Evolutionary conservation across 495 filamentous ascomycete species (phyloP).

Genomic region (Talaromyces thailandensis): DNA sequence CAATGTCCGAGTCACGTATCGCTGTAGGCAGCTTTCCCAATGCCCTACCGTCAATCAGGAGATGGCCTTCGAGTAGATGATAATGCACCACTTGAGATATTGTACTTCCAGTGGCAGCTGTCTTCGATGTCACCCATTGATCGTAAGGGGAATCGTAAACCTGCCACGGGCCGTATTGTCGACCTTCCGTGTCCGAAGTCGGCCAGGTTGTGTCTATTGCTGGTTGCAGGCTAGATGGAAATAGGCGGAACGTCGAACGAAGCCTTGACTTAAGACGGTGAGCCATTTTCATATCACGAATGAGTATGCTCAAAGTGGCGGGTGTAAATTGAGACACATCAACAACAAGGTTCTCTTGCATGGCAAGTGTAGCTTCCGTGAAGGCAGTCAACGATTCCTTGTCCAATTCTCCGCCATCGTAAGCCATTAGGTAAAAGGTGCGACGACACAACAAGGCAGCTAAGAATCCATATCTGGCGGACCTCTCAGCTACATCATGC

Average conservation of each 20-base stretch:
- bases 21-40: slow-evolving; percentile 39
- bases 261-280: slow-evolving; percentile 25
- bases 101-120: slow-evolving; percentile 7
- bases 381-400: slow-evolving; percentile 17
- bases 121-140: slow-evolving; percentile 19
- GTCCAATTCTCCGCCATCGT: slow-evolving; percentile 6
- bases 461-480: slow-evolving; percentile 21
- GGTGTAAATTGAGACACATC: slow-evolving; percentile 11
- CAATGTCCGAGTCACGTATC: slow-evolving; percentile 33
- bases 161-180: slow-evolving; percentile 21
- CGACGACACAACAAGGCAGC: slow-evolving; percentile 24
- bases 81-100: slow-evolving; percentile 27
- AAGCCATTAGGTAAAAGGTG: slow-evolving; percentile 22
- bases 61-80: slow-evolving; percentile 45
- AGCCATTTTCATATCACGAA: slow-evolving; percentile 39
- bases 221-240: slow-evolving; percentile 11
- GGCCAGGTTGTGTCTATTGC: slow-evolving; percentile 16
- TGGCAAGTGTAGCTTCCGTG: slow-evolving; percentile 24
- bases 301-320: slow-evolving; percentile 21
- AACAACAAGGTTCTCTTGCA: slow-evolving; percentile 24
- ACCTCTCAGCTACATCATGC: slow-evolving; percentile 19
- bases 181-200: not conserved
- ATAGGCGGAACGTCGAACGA: not conserved
- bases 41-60: slow-evolving; percentile 46
- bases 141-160: slow-evolving; percentile 7